Percentiles rank a stretch among this genome's conserved stretches.
Evolutionary conservation across 164 flowering plant genomes (phyloP).

Genomic region (Brasenia schreberi): DNA sequence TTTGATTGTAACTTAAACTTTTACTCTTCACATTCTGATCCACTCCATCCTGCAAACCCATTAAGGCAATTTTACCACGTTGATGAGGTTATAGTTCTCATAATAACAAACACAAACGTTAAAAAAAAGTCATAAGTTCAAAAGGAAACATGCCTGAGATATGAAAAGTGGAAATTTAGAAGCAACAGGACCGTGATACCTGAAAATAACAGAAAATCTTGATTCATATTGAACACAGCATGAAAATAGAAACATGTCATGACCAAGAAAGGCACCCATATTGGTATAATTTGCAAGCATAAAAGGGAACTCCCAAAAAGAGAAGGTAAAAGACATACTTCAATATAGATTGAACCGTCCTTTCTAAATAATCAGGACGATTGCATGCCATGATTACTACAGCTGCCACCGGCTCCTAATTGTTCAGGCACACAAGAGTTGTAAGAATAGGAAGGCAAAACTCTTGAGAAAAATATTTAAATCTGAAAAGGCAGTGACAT

Average conservation of each 20-base stretch:
- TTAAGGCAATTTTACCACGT: background rate
- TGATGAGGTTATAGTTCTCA: background rate
- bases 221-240: background rate
- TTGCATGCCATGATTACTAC: slow-evolving; percentile 97
- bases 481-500: background rate
- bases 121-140: background rate
- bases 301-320: too few species aligned
- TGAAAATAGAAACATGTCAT: too few species aligned
- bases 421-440: slow-evolving; percentile 7
- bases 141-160: slow-evolving; percentile 60
- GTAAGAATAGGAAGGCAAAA: background rate
- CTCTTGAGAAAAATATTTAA: background rate
- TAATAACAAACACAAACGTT: background rate
- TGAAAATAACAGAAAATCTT: slow-evolving; percentile 11
- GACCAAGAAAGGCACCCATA: too few species aligned
- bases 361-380: slow-evolving; percentile 91
- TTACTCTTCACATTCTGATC: slow-evolving; percentile 53
- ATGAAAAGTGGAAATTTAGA: slow-evolving; percentile 85
- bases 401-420: slow-evolving; percentile 81
- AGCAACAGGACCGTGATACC: slow-evolving; percentile 73
- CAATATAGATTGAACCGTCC: slow-evolving; percentile 70
- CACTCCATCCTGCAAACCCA: slow-evolving; percentile 66
- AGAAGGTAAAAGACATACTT: slow-evolving; percentile 32
- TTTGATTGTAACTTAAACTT: slow-evolving; percentile 70
- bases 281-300: too few species aligned